Evolutionary conservation across 768 basidiomycete genomes (phyloP).

Genomic region (Grammothele lineata): DNA sequence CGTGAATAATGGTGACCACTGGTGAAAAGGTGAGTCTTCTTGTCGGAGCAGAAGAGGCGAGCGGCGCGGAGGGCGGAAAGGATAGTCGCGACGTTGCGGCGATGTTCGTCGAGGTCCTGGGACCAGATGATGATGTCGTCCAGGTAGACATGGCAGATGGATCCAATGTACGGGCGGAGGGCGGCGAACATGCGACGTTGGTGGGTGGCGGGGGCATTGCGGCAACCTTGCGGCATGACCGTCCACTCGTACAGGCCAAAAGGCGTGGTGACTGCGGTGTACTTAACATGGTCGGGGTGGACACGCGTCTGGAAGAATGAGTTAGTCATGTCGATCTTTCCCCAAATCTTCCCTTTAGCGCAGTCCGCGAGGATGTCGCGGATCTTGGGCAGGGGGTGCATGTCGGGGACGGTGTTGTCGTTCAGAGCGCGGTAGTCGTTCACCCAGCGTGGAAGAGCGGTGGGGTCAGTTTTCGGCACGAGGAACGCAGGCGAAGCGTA

Average conservation of each 20-base stretch:
- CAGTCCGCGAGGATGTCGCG: too few relatives aligned
- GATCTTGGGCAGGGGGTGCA: too few relatives aligned
- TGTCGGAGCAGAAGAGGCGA: slow-evolving; percentile 23
- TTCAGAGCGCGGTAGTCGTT: too few relatives aligned
- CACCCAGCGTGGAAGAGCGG: too few relatives aligned
- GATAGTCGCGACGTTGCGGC: slow-evolving; percentile 16
- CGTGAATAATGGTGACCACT: neutral
- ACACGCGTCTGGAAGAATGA: too few relatives aligned
- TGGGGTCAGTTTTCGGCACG: too few relatives aligned
- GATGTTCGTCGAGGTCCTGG: slow-evolving; percentile 25
- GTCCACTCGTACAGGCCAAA: slow-evolving; percentile 38
- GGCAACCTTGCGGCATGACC: slow-evolving; percentile 37
- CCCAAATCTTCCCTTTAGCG: too few relatives aligned
- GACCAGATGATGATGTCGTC: slow-evolving; percentile 47
- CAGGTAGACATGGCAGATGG: slow-evolving; percentile 40
- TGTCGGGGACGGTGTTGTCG: too few relatives aligned
- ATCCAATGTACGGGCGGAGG: slow-evolving; percentile 30
- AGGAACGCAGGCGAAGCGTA: too few relatives aligned
- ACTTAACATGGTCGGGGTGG: too few relatives aligned
- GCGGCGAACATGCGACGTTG: slow-evolving; percentile 28
- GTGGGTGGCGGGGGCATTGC: slow-evolving; percentile 34
- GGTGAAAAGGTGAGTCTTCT: slow-evolving; percentile 26
- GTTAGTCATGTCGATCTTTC: too few relatives aligned
- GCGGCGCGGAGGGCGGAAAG: slow-evolving; percentile 14
- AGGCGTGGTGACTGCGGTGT: too few relatives aligned